These are phyloP conservation scores for Aphanomyces stellatus DNA, from an alignment of 352 stramenopile genomes.

Conservation along the genomic window DNA sequence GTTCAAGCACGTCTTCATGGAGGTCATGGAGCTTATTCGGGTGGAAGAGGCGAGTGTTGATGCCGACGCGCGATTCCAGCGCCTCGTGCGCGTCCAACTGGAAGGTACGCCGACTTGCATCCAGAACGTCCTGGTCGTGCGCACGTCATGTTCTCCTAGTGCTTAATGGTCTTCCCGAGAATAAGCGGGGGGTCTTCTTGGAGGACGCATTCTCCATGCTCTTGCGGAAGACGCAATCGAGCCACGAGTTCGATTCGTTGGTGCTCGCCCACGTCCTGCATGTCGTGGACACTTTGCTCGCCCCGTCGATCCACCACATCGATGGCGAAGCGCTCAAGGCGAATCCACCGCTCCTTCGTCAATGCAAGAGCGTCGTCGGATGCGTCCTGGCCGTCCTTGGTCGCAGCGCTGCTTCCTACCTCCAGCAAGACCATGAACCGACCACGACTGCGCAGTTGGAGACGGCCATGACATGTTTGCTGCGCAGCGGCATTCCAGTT, in stretches of 20 bases:
- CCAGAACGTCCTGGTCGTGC: too few relatives aligned
- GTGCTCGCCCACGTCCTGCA: neutral
- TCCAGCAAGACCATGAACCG: neutral
- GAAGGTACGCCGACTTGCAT: neutral
- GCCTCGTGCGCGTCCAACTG: neutral
- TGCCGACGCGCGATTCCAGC: neutral
- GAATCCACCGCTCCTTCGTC: too few relatives aligned
- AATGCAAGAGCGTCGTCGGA: neutral
- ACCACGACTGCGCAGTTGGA: neutral
- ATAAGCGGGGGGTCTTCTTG: slow-evolving; percentile 9
- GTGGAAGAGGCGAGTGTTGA: slow-evolving; percentile 3
- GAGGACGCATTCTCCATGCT: slow-evolving; percentile 12
- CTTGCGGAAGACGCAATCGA: slow-evolving; percentile 5
- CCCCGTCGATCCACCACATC: neutral
- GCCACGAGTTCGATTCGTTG: neutral
- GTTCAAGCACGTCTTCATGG: slow-evolving; percentile 21
- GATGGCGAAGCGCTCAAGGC: too few relatives aligned
- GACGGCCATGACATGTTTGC: neutral
- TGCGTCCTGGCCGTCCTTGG: neutral
- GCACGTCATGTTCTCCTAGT: too few relatives aligned
- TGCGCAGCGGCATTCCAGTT: neutral
- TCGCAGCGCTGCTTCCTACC: neutral
- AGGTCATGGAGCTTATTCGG: slow-evolving; percentile 14
- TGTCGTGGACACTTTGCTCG: neutral
- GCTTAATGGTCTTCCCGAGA: neutral